phyloP scores from a whole-genome alignment of 208 protist genomes.

The Trypanosoma caninum region DNA sequence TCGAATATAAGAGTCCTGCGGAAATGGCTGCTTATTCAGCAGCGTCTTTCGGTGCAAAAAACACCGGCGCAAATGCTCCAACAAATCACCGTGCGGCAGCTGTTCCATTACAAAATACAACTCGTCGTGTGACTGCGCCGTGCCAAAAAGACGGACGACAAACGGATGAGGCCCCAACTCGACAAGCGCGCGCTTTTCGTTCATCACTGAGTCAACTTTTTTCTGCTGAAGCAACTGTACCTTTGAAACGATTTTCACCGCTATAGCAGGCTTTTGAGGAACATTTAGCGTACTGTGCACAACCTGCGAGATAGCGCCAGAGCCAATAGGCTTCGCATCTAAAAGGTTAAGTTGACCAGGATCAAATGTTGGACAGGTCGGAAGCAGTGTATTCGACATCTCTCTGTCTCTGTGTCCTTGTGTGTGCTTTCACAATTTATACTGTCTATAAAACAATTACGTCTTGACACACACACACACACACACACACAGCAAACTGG shows the following conservation, averaged over 20 bases:
- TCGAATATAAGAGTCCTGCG: slow-evolving; percentile 26
- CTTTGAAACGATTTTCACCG: slow-evolving; percentile 89
- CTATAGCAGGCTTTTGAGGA: slow-evolving; percentile 34
- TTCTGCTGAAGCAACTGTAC: slow-evolving; percentile 82
- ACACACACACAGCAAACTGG: no score
- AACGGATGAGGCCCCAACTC: slow-evolving; percentile 68
- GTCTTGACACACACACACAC: not conserved
- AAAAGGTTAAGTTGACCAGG: slow-evolving; percentile 61
- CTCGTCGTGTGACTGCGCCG: slow-evolving; percentile 86
- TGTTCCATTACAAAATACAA: slow-evolving; percentile 93
- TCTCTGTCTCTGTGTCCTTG: not conserved
- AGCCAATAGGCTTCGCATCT: slow-evolving; percentile 52
- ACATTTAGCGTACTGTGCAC: slow-evolving; percentile 39
- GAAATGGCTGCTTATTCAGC: slow-evolving; percentile 23
- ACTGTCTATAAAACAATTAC: not conserved
- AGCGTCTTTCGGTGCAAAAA: slow-evolving; percentile 5
- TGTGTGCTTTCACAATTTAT: not conserved
- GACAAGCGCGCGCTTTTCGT: slow-evolving; percentile 77
- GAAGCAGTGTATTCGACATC: not conserved
- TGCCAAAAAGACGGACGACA: slow-evolving; percentile 81
- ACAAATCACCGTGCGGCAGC: slow-evolving; percentile 91
- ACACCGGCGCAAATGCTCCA: slow-evolving; percentile 76
- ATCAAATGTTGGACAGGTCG: slow-evolving; percentile 36
- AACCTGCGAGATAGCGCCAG: slow-evolving; percentile 85
- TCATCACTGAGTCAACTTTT: slow-evolving; percentile 76